phyloP scores from a whole-genome alignment of 2,329 filamentous ascomycete species.

The Nigrograna mackinnonii region DNA sequence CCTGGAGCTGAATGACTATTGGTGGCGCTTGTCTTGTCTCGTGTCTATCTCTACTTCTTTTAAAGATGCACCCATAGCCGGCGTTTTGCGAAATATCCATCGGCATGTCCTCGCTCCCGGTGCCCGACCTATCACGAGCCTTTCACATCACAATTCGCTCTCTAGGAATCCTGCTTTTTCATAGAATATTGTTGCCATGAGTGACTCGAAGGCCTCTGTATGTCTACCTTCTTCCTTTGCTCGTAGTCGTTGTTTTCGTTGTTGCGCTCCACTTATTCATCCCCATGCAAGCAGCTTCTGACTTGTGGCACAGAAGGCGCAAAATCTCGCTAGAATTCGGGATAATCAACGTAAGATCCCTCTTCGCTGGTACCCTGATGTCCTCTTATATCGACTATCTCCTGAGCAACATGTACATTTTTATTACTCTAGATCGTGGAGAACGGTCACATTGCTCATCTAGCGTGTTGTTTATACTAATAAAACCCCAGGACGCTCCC shows the following conservation, averaged over 20 bases:
- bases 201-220: slow-evolving; percentile 28
- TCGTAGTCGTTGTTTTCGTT: too few species aligned
- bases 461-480: slow-evolving; percentile 4
- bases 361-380: not conserved
- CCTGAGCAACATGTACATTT: too few species aligned
- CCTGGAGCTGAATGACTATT: slow-evolving; percentile 22
- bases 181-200: slow-evolving; percentile 24
- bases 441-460: too few species aligned
- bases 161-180: slow-evolving; percentile 5
- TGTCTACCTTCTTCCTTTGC: not conserved
- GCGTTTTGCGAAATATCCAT: slow-evolving; percentile 18
- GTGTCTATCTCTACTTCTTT: slow-evolving; percentile 13
- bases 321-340: slow-evolving; percentile 64
- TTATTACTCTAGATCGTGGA: too few species aligned
- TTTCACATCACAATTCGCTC: slow-evolving; percentile 10
- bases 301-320: slow-evolving; percentile 28
- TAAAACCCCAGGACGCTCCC: slow-evolving; percentile 59
- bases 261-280: too few species aligned
- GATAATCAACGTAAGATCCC: slow-evolving; percentile 65
- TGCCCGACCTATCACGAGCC: slow-evolving; percentile 15
- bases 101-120: slow-evolving; percentile 21
- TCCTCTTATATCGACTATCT: not conserved
- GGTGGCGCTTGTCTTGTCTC: slow-evolving; percentile 24
- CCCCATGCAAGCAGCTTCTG: slow-evolving; percentile 1
- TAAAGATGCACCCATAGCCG: slow-evolving; percentile 29